These are phyloP conservation scores for Pseudopithomyces maydicus DNA, from an alignment of 2,329 filamentous ascomycete genomes.

Conservation along the genomic window DNA sequence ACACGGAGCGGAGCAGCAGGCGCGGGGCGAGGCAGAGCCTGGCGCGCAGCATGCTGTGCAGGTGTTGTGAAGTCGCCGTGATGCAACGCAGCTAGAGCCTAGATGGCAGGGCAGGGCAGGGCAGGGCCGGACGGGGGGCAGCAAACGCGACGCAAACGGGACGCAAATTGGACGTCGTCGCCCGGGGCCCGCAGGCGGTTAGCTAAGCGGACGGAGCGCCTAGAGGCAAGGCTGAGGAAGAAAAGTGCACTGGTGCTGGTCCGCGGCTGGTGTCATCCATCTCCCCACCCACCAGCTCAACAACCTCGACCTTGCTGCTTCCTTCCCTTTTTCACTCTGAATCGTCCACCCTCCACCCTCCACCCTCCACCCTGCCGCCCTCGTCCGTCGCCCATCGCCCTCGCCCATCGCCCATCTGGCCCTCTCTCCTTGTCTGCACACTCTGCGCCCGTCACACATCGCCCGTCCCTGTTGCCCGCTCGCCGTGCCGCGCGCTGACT, in stretches of 20 bases:
- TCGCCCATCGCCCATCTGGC: background rate
- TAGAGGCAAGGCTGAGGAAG: background rate
- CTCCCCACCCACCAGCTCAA: background rate
- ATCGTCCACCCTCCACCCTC: background rate
- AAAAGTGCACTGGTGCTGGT: background rate
- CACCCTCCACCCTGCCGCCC: background rate
- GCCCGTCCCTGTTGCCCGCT: background rate
- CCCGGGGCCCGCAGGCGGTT: background rate
- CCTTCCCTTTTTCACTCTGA: background rate
- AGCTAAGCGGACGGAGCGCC: background rate
- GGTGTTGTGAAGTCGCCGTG: conserved; percentile 15
- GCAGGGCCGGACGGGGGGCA: background rate
- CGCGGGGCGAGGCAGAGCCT: conserved; percentile 9
- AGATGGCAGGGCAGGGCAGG: no score
- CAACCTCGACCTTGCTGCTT: background rate
- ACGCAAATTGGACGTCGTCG: no score
- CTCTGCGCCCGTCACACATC: background rate
- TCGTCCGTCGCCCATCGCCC: background rate
- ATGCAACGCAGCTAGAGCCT: conserved; percentile 10
- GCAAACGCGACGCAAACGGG: no score
- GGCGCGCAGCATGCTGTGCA: conserved; percentile 4
- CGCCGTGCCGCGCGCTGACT: conserved; percentile 5
- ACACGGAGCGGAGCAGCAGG: conserved; percentile 8
- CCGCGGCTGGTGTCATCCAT: conserved; percentile 4
- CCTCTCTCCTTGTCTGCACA: background rate